Evolutionary conservation across 75 land plant genomes (phyloP), one percentile per base, ranked within the genome.

Genomic region (Picea glauca): DNA sequence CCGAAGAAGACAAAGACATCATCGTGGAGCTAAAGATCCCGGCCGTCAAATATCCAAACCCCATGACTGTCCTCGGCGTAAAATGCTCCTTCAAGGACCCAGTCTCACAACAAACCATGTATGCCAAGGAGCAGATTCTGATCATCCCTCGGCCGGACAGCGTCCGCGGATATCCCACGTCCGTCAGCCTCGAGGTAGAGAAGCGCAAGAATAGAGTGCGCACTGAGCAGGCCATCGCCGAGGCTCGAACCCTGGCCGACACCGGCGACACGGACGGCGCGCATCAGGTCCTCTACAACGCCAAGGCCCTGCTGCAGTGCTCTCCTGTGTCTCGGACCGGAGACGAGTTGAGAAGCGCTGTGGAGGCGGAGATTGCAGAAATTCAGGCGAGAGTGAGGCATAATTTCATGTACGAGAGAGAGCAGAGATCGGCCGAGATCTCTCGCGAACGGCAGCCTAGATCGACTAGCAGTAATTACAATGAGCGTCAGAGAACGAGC

Each of bases 241-340:
- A 82, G 81, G 85, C 86, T 58, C 75, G 85, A 74, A 21, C 77
- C 58, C 14, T 85, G 77, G 86, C 66, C 46, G 85, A 82, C n/a
- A 14, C 72, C 15, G 86, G 86, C 30, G 85, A 73, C 26, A 26
- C 83, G 33, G 35, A 58, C 32, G 85, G 62, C 3, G 85, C 86
- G n/a, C 85, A 78, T 62, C 68, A 78, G 74, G 23, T 67, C 18
- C 77, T 85, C n/a, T 78, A 84, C 35, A 75, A 63, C 20, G 86
- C 84, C 58, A 59, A 76, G 40, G 58, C 62, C 60, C 23, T 63
- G 78, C 35, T 82, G 46, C 75, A 72, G 15, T 20, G 58, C 18
- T 78, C 84, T 9, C 65, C 43, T 15, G 81, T 70, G 31, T 35
- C 67, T 40, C 46, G 58, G 4, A 60, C 60, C 75, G 83, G 57